Conservation (phyloP, 1,139 yeast genomes). For the Saccharomyces hybrid region DNA sequence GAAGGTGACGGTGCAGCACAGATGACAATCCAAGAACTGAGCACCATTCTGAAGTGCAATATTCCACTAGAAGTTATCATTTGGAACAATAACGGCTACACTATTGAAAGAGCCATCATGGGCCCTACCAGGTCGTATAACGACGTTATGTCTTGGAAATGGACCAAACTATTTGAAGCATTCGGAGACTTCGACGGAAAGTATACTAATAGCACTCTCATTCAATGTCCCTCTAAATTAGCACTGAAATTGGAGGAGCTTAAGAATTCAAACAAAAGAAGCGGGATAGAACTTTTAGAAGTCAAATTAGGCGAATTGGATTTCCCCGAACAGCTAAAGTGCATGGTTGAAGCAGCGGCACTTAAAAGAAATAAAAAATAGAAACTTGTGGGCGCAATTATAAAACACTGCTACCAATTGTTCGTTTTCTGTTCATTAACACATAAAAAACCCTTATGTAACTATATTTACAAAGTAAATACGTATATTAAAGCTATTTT, state of each 20-base stretch:
- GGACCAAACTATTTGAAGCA: slow-evolving; percentile 55
- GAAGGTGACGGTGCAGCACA: slow-evolving; percentile 93
- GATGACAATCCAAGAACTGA: slow-evolving; percentile 78
- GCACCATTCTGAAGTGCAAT: slow-evolving; percentile 54
- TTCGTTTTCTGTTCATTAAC: not conserved
- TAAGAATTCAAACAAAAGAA: slow-evolving; percentile 9
- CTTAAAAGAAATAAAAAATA: slow-evolving; percentile 5
- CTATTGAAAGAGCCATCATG: slow-evolving; percentile 75
- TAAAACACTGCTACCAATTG: not conserved
- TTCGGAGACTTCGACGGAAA: slow-evolving; percentile 50
- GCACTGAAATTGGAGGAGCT: slow-evolving; percentile 13
- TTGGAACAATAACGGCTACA: slow-evolving; percentile 77
- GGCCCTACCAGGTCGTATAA: slow-evolving; percentile 73
- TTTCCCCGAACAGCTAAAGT: slow-evolving; percentile 42
- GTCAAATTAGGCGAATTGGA: slow-evolving; percentile 60
- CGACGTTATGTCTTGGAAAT: slow-evolving; percentile 79
- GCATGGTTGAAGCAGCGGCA: slow-evolving; percentile 18
- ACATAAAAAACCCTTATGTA: not conserved
- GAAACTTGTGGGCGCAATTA: not conserved
- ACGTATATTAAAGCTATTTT: not conserved
- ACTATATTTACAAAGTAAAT: not conserved
- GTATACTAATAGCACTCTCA: slow-evolving; percentile 10
- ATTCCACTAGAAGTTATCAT: slow-evolving; percentile 58
- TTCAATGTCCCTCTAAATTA: slow-evolving; percentile 14
- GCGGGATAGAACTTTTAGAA: slow-evolving; percentile 56